phyloP scores from a whole-genome alignment of 2,329 filamentous ascomycete genomes.

The Mycosphaerella sp. region DNA sequence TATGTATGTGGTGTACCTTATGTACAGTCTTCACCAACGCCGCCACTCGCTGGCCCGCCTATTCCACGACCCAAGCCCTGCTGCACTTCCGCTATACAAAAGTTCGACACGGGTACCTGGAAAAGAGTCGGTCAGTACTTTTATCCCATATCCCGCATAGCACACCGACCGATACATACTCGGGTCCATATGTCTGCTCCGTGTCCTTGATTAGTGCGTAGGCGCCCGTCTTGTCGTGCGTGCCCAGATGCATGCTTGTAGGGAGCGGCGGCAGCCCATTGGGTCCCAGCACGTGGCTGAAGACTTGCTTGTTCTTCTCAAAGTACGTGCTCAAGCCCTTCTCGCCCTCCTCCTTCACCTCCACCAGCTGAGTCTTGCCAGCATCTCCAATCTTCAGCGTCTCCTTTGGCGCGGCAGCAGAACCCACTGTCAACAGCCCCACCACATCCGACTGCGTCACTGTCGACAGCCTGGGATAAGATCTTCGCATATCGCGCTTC shows the following conservation, averaged over 20 bases:
- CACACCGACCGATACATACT: constrained; percentile 31
- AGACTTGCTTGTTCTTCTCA: constrained; percentile 54
- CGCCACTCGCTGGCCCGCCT: background rate
- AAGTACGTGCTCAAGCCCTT: constrained; percentile 68
- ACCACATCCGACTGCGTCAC: constrained; percentile 81
- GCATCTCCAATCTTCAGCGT: constrained; percentile 65
- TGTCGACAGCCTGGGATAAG: constrained; percentile 73
- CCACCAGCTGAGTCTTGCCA: constrained; percentile 67
- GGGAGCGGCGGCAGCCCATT: constrained; percentile 83
- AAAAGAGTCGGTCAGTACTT: constrained; percentile 19
- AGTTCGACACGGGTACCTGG: constrained; percentile 43
- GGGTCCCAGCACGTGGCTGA: constrained; percentile 59
- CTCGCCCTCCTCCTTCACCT: constrained; percentile 67
- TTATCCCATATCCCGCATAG: background rate
- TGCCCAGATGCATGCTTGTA: constrained; percentile 53
- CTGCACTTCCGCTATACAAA: constrained; percentile 30
- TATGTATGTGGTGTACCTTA: background rate
- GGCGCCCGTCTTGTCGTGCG: constrained; percentile 47
- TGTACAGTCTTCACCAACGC: too few relatives aligned
- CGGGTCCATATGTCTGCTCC: constrained; percentile 59
- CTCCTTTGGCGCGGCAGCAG: constrained; percentile 70
- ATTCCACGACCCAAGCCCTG: constrained; percentile 2
- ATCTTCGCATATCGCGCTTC: constrained; percentile 82
- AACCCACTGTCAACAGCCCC: constrained; percentile 77
- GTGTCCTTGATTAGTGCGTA: constrained; percentile 66